phyloP scores from a whole-genome alignment of 2,329 filamentous ascomycete genomes.

The Ascochyta koolunga region DNA sequence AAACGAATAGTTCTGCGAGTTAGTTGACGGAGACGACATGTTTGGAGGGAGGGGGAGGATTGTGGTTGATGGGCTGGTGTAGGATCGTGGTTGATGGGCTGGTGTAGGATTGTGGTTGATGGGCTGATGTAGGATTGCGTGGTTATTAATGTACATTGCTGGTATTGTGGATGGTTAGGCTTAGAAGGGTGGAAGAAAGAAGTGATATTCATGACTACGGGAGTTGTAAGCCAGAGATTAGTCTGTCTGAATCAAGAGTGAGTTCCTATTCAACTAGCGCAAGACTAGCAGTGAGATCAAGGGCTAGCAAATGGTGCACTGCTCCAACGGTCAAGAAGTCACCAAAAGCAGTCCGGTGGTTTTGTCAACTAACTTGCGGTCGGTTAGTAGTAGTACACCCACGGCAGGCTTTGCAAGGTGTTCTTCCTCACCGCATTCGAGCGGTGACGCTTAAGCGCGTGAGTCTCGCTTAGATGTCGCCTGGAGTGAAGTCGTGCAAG shows the following conservation, averaged over 20 bases:
- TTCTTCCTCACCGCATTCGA: background rate
- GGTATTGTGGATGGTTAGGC: background rate
- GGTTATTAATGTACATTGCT: background rate
- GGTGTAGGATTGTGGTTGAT: too few species aligned
- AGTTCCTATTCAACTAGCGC: background rate
- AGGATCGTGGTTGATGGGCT: too few species aligned
- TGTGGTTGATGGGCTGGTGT: too few species aligned
- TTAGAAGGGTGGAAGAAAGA: background rate
- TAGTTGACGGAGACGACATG: too few species aligned
- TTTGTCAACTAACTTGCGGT: background rate
- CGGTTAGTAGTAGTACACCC: background rate
- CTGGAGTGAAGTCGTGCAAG: background rate
- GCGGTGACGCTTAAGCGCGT: background rate
- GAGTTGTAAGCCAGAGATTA: background rate
- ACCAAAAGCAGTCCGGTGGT: background rate
- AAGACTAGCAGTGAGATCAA: conserved; percentile 2
- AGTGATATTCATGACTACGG: background rate
- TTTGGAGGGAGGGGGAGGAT: too few species aligned
- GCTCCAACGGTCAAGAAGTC: background rate
- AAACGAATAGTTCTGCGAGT: too few species aligned
- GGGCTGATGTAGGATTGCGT: background rate
- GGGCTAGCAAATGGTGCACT: background rate
- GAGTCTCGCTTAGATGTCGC: background rate
- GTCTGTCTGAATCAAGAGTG: background rate
- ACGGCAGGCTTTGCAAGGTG: background rate